Conservation (phyloP, 768 basidiomycete genomes). For the Boletus fagicola region DNA sequence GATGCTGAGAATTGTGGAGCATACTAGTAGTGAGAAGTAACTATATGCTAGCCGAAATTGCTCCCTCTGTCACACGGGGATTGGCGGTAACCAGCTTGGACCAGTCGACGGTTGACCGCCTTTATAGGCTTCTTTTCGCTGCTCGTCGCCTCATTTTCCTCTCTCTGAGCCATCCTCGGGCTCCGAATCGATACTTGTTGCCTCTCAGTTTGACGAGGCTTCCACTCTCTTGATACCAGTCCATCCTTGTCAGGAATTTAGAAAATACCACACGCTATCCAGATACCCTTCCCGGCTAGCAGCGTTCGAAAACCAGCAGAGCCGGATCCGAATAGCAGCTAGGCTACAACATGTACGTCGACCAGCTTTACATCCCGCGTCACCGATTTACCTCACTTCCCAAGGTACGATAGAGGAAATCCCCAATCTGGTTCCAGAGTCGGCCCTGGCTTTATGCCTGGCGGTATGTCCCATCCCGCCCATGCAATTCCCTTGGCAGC, state of each 20-base stretch:
- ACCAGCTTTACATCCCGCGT: slow-evolving; percentile 4
- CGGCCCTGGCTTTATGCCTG: slow-evolving; percentile 47
- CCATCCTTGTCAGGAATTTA: neutral
- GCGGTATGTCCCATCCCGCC: slow-evolving; percentile 30
- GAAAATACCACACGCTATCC: slow-evolving; percentile 5
- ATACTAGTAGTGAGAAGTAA: slow-evolving; percentile 1
- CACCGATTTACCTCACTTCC: slow-evolving; percentile 6
- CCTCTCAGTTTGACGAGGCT: slow-evolving; percentile 25
- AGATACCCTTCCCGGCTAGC: slow-evolving; percentile 34
- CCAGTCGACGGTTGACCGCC: neutral
- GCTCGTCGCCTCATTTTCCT: slow-evolving; percentile 2
- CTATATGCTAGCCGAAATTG: slow-evolving; percentile 17
- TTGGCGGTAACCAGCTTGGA: slow-evolving; percentile 18
- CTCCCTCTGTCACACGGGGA: slow-evolving; percentile 17
- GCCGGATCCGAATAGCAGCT: slow-evolving; percentile 53
- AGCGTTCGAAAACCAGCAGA: slow-evolving; percentile 43
- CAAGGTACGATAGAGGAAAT: slow-evolving; percentile 59
- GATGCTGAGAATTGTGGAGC: neutral
- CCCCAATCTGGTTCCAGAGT: slow-evolving; percentile 56
- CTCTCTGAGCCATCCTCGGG: slow-evolving; percentile 7
- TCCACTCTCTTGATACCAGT: slow-evolving; percentile 31
- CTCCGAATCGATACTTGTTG: slow-evolving; percentile 19
- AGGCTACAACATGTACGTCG: slow-evolving; percentile 61
- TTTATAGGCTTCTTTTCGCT: slow-evolving; percentile 2
- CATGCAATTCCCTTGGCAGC: slow-evolving; percentile 53